These are phyloP conservation scores for Neonectria hederae DNA, from an alignment of 2,329 filamentous ascomycete genomes.

Conservation along the genomic window DNA sequence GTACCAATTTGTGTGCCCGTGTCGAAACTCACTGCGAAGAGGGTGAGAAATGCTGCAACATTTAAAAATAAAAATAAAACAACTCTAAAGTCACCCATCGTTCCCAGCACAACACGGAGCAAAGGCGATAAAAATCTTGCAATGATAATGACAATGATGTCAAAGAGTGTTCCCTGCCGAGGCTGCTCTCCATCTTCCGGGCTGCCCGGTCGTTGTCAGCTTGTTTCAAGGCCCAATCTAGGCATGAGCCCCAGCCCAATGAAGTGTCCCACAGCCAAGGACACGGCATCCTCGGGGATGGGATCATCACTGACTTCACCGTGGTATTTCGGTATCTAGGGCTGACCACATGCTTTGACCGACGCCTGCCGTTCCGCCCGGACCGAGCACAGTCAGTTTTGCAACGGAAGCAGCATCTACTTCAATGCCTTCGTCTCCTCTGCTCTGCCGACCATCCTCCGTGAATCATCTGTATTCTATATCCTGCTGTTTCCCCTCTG, in stretches of 20 bases:
- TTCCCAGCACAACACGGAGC: background rate
- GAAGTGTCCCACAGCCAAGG: background rate
- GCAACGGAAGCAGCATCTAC: constrained; percentile 2
- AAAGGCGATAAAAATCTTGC: background rate
- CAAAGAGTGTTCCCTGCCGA: background rate
- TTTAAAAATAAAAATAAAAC: too few relatives aligned
- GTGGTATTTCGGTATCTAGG: constrained; percentile 21
- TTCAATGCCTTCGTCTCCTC: constrained; percentile 21
- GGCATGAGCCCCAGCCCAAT: background rate
- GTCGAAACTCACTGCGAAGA: background rate
- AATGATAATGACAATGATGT: background rate
- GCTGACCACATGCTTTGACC: constrained; percentile 24
- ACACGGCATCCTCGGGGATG: constrained; percentile 35
- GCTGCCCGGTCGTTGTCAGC: background rate
- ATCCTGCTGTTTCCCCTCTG: background rate
- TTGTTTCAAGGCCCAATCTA: background rate
- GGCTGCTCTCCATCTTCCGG: background rate
- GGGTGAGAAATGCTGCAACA: background rate
- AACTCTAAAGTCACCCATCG: background rate
- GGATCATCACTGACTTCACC: constrained; percentile 5
- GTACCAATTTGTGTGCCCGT: background rate
- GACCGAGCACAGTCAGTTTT: constrained; percentile 11
- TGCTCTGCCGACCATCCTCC: background rate
- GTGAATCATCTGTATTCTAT: background rate
- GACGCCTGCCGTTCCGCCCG: constrained; percentile 35